Percentiles rank a stretch among this genome's conserved stretches.
Conservation (phyloP, 306 rosid genomes). For the Cicer chorassanicum region DNA sequence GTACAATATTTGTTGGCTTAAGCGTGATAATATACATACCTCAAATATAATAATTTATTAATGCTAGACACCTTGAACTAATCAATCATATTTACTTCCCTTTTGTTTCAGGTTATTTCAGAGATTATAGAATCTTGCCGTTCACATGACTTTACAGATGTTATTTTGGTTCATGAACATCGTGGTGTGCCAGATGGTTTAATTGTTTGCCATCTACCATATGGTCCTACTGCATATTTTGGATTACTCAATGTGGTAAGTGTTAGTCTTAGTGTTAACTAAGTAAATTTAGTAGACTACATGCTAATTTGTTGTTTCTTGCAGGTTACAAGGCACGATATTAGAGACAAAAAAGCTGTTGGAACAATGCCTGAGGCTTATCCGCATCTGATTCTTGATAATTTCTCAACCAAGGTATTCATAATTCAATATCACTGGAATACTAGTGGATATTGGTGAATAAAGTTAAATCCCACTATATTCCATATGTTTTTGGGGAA, state of each 20-base stretch:
- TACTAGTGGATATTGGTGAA: background rate
- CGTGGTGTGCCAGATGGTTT: conserved; percentile 96
- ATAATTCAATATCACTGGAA: conserved; percentile 8
- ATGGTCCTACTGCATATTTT: conserved; percentile 96
- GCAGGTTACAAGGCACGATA: conserved; percentile 92
- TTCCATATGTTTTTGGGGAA: background rate
- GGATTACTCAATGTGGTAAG: conserved; percentile 86
- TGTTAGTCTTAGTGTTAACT: conserved; percentile 35
- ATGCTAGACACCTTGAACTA: conserved; percentile 19
- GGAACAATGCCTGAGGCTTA: conserved; percentile 97
- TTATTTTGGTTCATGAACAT: conserved; percentile 89
- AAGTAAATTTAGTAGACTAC: conserved; percentile 4
- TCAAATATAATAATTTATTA: conserved; percentile 11
- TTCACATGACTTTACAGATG: conserved; percentile 84
- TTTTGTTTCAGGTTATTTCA: conserved; percentile 72
- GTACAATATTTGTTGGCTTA: conserved; percentile 13
- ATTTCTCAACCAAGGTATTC: conserved; percentile 85
- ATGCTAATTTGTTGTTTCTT: conserved; percentile 45
- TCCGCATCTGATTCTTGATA: conserved; percentile 81
- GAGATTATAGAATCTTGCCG: conserved; percentile 92
- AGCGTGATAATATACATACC: conserved; percentile 10
- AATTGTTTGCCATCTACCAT: conserved; percentile 82
- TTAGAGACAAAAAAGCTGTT: conserved; percentile 76
- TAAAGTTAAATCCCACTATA: background rate
- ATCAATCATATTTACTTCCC: background rate